Evolutionary conservation across 371 early-diverging fungal species (phyloP).

Genomic region (Lichtheimia ramosa): DNA sequence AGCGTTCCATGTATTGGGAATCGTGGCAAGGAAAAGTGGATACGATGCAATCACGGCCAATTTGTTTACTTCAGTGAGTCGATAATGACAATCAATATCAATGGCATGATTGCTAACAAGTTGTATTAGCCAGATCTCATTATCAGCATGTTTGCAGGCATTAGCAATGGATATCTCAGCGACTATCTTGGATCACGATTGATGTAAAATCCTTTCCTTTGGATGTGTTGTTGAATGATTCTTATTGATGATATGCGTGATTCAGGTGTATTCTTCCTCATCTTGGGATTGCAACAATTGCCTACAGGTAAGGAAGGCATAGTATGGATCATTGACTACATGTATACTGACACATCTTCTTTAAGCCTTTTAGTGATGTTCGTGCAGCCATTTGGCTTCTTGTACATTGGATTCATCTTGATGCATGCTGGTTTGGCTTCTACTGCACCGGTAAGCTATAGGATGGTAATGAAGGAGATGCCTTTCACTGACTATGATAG

Average conservation of each 20-base stretch:
- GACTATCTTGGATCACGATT: slow-evolving; percentile 34
- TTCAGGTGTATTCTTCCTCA: too few species aligned
- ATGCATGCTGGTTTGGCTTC: slow-evolving; percentile 39
- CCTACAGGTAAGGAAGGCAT: too few species aligned
- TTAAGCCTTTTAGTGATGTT: slow-evolving; percentile 29
- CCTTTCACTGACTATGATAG: neutral
- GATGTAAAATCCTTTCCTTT: slow-evolving; percentile 23
- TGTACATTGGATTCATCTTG: slow-evolving; percentile 39
- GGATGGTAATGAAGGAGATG: neutral
- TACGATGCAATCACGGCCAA: slow-evolving; percentile 52
- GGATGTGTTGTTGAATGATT: neutral
- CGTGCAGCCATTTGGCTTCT: slow-evolving; percentile 42
- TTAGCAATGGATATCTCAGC: slow-evolving; percentile 42
- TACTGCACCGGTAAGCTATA: slow-evolving; percentile 31
- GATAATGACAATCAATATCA: neutral
- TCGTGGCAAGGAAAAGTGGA: slow-evolving; percentile 43
- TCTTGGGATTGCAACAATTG: too few species aligned
- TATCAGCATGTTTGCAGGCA: slow-evolving; percentile 37
- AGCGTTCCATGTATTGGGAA: slow-evolving; percentile 39
- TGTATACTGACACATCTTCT: slow-evolving; percentile 10
- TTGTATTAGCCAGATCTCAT: slow-evolving; percentile 38
- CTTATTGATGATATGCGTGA: neutral
- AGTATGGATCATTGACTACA: too few species aligned
- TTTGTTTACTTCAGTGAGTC: slow-evolving; percentile 42
- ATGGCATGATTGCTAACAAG: neutral